Conservation (phyloP, 495 filamentous ascomycete species). For the Penicillium lividum region DNA sequence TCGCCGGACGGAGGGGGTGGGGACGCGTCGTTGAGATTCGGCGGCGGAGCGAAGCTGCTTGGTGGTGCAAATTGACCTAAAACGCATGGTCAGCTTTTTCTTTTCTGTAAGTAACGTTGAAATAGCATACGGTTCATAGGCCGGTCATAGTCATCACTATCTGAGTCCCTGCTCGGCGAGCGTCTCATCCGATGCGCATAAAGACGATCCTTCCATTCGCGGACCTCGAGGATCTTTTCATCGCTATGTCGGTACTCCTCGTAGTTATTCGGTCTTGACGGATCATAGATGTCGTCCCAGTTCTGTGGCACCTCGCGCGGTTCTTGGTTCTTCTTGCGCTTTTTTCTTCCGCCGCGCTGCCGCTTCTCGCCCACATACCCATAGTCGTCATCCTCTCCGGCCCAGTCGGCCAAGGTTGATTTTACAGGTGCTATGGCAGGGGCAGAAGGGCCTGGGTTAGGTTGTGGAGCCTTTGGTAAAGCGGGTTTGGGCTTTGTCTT, state of each 20-base stretch:
- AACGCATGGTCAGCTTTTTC: not conserved
- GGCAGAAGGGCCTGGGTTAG: conserved; percentile 25
- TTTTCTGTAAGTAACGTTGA: not conserved
- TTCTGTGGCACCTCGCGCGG: conserved; percentile 63
- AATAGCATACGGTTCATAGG: conserved; percentile 51
- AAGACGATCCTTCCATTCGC: conserved; percentile 85
- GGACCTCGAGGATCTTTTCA: conserved; percentile 74
- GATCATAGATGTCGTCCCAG: conserved; percentile 95
- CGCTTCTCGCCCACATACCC: conserved; percentile 63
- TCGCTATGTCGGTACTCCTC: conserved; percentile 86
- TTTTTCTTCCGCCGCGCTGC: conserved; percentile 79
- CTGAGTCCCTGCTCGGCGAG: conserved; percentile 53
- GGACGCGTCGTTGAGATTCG: conserved; percentile 44
- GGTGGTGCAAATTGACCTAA: conserved; percentile 74
- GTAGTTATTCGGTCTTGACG: conserved; percentile 78
- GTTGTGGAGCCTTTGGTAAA: conserved; percentile 40
- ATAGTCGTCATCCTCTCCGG: conserved; percentile 73
- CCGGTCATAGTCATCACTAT: conserved; percentile 57
- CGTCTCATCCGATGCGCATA: conserved; percentile 70
- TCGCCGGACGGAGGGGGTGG: conserved; percentile 58
- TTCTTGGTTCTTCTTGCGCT: conserved; percentile 79
- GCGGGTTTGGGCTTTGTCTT: conserved; percentile 67
- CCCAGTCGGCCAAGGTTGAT: conserved; percentile 83
- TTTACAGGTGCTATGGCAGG: conserved; percentile 45
- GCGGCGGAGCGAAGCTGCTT: conserved; percentile 71